Conservation (phyloP, 2,329 filamentous ascomycete species). For the Diplodia sapinea region DNA sequence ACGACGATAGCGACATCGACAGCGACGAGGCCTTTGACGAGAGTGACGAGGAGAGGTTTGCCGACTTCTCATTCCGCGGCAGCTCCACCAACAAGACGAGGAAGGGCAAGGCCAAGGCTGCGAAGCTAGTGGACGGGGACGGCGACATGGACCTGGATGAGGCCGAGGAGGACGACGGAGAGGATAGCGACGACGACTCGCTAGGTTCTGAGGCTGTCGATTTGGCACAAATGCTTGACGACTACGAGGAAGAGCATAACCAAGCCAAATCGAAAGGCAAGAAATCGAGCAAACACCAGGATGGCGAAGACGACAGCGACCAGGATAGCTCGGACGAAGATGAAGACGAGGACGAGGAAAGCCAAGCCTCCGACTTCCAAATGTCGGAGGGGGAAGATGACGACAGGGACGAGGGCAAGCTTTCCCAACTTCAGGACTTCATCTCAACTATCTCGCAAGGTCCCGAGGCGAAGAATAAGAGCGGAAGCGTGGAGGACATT, state of each 20-base stretch:
- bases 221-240: slow-evolving; percentile 65
- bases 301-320: slow-evolving; percentile 55
- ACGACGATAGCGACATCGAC: slow-evolving; percentile 72
- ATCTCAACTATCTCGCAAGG: slow-evolving; percentile 67
- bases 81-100: slow-evolving; percentile 60
- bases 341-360: slow-evolving; percentile 50
- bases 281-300: slow-evolving; percentile 39
- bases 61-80: slow-evolving; percentile 73
- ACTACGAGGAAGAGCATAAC: slow-evolving; percentile 46
- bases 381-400: slow-evolving; percentile 57
- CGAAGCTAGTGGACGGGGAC: slow-evolving; percentile 37
- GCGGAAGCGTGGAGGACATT: slow-evolving; percentile 49
- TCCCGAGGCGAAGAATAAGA: slow-evolving; percentile 44
- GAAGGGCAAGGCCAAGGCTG: slow-evolving; percentile 46
- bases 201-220: slow-evolving; percentile 69
- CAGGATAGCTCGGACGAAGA: slow-evolving; percentile 60
- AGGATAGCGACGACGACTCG: slow-evolving; percentile 64
- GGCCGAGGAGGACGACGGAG: slow-evolving; percentile 51
- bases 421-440: slow-evolving; percentile 70
- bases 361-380: slow-evolving; percentile 58
- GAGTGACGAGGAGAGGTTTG: slow-evolving; percentile 84
- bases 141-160: slow-evolving; percentile 58
- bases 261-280: slow-evolving; percentile 37
- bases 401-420: slow-evolving; percentile 55
- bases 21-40: slow-evolving; percentile 85